Evolutionary conservation across 495 filamentous ascomycete genomes (phyloP).

Genomic region (Tuber indicum): DNA sequence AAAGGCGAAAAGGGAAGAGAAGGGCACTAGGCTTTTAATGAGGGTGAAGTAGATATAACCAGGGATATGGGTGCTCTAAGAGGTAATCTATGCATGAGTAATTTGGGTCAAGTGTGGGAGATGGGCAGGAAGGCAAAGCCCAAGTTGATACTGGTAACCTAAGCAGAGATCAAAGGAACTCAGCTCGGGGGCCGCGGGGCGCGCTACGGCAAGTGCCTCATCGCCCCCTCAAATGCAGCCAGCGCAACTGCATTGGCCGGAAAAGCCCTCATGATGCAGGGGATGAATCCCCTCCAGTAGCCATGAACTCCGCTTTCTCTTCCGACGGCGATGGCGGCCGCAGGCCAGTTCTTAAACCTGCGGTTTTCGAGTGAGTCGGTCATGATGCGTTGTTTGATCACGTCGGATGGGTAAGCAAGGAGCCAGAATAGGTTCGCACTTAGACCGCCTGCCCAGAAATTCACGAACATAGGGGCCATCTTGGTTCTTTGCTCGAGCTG

Average conservation of each 20-base stretch:
- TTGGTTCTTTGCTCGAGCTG: conserved; percentile 58
- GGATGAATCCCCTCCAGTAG: conserved; percentile 89
- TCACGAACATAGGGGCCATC: conserved; percentile 72
- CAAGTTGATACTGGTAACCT: not conserved
- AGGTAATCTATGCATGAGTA: not conserved
- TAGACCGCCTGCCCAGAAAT: conserved; percentile 95
- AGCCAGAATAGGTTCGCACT: conserved; percentile 92
- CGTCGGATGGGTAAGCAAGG: conserved; percentile 82
- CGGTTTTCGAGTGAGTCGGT: conserved; percentile 75
- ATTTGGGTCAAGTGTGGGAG: not conserved
- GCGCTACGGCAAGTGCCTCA: conserved; percentile 65
- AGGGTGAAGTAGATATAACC: not conserved
- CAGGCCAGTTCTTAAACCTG: conserved; percentile 67
- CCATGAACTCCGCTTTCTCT: conserved; percentile 65
- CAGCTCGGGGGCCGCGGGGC: not conserved
- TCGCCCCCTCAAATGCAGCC: conserved; percentile 85
- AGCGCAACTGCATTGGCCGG: conserved; percentile 93
- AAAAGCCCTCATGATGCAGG: conserved; percentile 89
- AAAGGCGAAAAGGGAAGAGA: not conserved
- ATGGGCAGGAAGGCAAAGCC: no score
- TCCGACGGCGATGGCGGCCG: conserved; percentile 72
- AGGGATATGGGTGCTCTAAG: not conserved
- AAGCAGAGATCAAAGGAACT: not conserved
- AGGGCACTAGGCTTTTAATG: not conserved
- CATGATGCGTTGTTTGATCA: conserved; percentile 98